A percentile compares a stretch with the other conserved stretches of the same genome.
Evolutionary conservation across 768 basidiomycete genomes (phyloP).

Genomic region (Xerocomellus chrysenteron): DNA sequence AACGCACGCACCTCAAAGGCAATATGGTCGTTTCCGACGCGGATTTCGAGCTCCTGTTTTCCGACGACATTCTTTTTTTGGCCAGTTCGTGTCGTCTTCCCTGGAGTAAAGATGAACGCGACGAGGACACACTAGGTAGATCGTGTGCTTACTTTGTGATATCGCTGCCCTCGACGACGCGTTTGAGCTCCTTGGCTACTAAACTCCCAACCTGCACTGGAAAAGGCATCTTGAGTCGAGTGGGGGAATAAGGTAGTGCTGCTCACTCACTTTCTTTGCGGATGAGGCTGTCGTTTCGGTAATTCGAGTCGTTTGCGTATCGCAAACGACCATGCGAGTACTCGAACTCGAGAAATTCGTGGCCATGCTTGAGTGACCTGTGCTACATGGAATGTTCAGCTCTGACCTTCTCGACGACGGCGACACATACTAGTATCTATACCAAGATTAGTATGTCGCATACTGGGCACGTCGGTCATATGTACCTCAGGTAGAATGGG

Average conservation of each 20-base stretch:
- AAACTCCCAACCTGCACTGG: conserved; percentile 93
- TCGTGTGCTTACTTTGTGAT: conserved; percentile 72
- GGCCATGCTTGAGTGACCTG: conserved; percentile 99
- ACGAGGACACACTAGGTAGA: neutral
- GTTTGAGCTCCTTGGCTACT: conserved; percentile 91
- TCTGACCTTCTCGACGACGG: neutral
- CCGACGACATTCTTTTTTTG: conserved; percentile 98
- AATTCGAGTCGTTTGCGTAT: conserved; percentile 99
- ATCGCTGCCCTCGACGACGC: conserved; percentile 90
- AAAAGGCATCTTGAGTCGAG: neutral
- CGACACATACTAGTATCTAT: conserved; percentile 52
- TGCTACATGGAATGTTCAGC: conserved; percentile 31
- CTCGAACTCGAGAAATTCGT: conserved; percentile 98
- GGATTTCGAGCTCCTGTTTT: conserved; percentile 96
- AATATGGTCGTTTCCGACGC: conserved; percentile 92
- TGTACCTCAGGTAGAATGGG: conserved; percentile 80
- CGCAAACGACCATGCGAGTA: conserved; percentile 94
- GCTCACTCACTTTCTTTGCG: conserved; percentile 90
- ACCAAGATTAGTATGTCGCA: conserved; percentile 14
- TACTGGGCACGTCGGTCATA: neutral
- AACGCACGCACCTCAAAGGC: conserved; percentile 78
- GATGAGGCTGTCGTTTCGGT: conserved; percentile 95
- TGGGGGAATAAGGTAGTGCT: neutral
- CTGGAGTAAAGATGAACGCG: conserved; percentile 40
- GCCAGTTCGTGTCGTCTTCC: conserved; percentile 98